Conservation (phyloP, 495 filamentous ascomycete genomes). For the Penicillium atrosanguineum region DNA sequence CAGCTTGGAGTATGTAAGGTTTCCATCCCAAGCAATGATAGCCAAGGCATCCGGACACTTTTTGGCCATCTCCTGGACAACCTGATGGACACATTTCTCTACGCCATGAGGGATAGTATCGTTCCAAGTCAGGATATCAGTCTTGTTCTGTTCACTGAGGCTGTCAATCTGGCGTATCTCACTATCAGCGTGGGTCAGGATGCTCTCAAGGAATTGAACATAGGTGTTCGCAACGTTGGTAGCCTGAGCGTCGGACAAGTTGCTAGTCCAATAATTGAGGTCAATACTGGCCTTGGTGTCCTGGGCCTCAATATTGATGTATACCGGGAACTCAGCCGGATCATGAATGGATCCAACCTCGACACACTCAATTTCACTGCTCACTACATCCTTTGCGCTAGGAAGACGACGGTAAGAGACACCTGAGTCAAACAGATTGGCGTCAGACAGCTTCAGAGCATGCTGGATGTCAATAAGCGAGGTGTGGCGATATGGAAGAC, state of each 20-base stretch:
- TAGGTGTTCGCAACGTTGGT: slow-evolving; percentile 50
- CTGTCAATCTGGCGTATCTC: slow-evolving; percentile 36
- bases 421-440: slow-evolving; percentile 43
- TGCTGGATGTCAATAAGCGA: slow-evolving; percentile 57
- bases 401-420: slow-evolving; percentile 46
- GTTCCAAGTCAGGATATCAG: slow-evolving; percentile 47
- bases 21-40: slow-evolving; percentile 48
- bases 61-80: slow-evolving; percentile 38
- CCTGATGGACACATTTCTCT: slow-evolving; percentile 42
- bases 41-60: slow-evolving; percentile 37
- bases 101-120: slow-evolving; percentile 30
- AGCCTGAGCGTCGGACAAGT: slow-evolving; percentile 48
- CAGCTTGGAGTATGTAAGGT: slow-evolving; percentile 49
- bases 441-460: slow-evolving; percentile 36
- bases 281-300: slow-evolving; percentile 47
- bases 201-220: slow-evolving; percentile 41
- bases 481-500: slow-evolving; percentile 44
- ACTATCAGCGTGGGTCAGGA: slow-evolving; percentile 31
- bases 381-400: slow-evolving; percentile 13
- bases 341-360: slow-evolving; percentile 48
- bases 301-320: slow-evolving; percentile 52
- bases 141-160: slow-evolving; percentile 36
- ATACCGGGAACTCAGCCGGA: slow-evolving; percentile 55
- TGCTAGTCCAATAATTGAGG: slow-evolving; percentile 57
- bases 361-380: slow-evolving; percentile 34